Percentiles rank a stretch among this genome's conserved stretches.
These are phyloP conservation scores for Anethum foeniculum DNA, from an alignment of 140 eudicot species.

Conservation along the genomic window DNA sequence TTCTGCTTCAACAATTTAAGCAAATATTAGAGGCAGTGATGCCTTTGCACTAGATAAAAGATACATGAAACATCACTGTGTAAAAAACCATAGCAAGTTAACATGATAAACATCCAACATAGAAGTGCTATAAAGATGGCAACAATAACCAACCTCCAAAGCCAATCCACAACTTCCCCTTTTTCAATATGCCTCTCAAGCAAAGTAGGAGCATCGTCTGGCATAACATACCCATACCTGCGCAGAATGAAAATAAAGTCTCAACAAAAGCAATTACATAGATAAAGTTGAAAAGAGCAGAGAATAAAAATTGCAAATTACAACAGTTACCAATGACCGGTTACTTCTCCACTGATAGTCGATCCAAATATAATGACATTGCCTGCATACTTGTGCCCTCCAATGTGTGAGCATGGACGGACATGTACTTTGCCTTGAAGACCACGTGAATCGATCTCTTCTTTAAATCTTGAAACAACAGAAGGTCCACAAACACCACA, in stretches of 20 bases:
- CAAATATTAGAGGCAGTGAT: background rate
- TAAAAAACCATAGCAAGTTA: background rate
- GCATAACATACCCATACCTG: slow-evolving; percentile 98
- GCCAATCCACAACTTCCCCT: slow-evolving; percentile 78
- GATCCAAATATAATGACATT: slow-evolving; percentile 83
- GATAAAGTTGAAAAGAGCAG: background rate
- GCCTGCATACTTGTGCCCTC: slow-evolving; percentile 93
- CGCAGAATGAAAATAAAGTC: slow-evolving; percentile 4
- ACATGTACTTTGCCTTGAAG: slow-evolving; percentile 70
- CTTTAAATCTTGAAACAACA: slow-evolving; percentile 59
- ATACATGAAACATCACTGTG: background rate
- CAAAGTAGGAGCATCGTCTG: slow-evolving; percentile 74
- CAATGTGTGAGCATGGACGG: slow-evolving; percentile 93
- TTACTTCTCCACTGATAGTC: slow-evolving; percentile 49
- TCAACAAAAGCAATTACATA: background rate
- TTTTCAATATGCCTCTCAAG: slow-evolving; percentile 80
- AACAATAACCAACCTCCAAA: slow-evolving; percentile 67
- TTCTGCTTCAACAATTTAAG: background rate
- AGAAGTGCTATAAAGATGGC: background rate
- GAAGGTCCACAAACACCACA: slow-evolving; percentile 93
- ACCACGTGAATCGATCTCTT: slow-evolving; percentile 68
- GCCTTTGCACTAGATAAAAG: background rate
- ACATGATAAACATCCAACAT: background rate
- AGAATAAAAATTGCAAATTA: background rate
- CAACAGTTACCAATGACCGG: slow-evolving; percentile 71